Evolutionary conservation across 805 yeast genomes (phyloP), one percentile per base, ranked within the genome.

Genomic region (Starmerella sp.): DNA sequence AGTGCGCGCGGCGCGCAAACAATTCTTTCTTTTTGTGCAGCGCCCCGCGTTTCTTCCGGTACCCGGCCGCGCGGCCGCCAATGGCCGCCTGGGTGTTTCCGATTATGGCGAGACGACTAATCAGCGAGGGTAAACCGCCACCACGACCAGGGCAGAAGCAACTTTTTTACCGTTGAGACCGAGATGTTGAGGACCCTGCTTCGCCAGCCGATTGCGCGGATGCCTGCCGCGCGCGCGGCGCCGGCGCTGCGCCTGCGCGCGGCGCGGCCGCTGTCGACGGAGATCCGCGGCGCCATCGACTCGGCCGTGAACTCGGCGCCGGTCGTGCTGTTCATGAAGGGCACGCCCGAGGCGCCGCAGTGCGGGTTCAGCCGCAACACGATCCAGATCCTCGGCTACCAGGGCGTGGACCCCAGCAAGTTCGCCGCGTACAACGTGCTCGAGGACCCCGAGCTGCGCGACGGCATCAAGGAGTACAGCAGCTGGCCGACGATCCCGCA

Each of bases 401-500:
- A 91, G 68, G 98, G 98, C 56, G 97, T 93, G 22, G 96, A 93
- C 70, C 98, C 98, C 9, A 78, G 73, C 31, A 91, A 93, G 71
- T 93, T 93, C 73, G 97, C 97, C 42, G 97, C 97, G 22, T 93
- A 86, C 72, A 91, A 93, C 67, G 98, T 93, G 0, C 75, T 93
- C 62, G 97, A 93, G 71, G 98, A 93, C 69, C 81, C 84, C 3
- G 97, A 93, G 65, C 78, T 93, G 60, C 85, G 98, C 72, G 82
- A 86, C 48, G 98, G 97, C 35, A 88, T 93, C 65, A 93, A 93
- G 73, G 98, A 93, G 69, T 93, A 80, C 71, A 82, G 91, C 62
- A 83, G 86, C 61, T 93, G 99, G 99, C 99, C 99, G 54, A 93
- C 99, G 0, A 89, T 93, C 57, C 99, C 99, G 14, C 99, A 93